Percentiles rank a stretch among this genome's conserved stretches.
phyloP scores from a whole-genome alignment of 2,329 filamentous ascomycete genomes.

The Penicillium aurantiogriseum region DNA sequence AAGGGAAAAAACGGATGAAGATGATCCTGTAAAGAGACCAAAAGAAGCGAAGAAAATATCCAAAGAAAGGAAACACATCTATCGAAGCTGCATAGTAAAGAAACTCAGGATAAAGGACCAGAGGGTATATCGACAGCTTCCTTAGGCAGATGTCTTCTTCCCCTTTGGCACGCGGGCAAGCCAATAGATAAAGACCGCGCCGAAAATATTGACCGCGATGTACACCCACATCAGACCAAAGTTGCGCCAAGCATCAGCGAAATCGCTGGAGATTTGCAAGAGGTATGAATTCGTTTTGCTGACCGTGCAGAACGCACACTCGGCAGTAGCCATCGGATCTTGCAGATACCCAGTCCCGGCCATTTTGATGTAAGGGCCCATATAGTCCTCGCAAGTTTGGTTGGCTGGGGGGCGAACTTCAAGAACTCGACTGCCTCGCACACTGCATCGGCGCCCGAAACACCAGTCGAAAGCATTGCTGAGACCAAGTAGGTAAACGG shows the following conservation, averaged over 20 bases:
- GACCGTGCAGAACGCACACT: slow-evolving; percentile 7
- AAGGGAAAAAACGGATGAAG: not conserved
- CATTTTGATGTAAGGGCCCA: not conserved
- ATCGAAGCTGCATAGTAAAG: not conserved
- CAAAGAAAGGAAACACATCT: not conserved
- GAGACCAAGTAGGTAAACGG: slow-evolving; percentile 6
- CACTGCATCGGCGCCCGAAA: not conserved
- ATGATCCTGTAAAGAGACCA: not conserved
- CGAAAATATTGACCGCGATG: slow-evolving; percentile 9
- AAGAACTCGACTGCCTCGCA: slow-evolving; percentile 7
- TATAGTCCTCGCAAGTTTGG: slow-evolving; percentile 12
- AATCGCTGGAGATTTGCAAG: not conserved
- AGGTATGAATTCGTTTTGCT: slow-evolving; percentile 10
- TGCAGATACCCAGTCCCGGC: slow-evolving; percentile 4
- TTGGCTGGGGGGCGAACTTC: not conserved
- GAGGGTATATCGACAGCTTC: not conserved
- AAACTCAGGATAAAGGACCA: not conserved
- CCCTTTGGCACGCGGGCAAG: slow-evolving; percentile 11
- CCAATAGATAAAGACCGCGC: slow-evolving; percentile 13
- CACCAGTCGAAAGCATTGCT: slow-evolving; percentile 1
- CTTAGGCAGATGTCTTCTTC: not conserved
- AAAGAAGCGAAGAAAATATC: not conserved
- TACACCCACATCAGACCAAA: slow-evolving; percentile 18
- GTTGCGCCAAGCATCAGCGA: slow-evolving; percentile 8
- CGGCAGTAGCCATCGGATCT: not conserved